A percentile compares a stretch with the other conserved stretches of the same genome.
Evolutionary conservation across 2,329 filamentous ascomycete genomes (phyloP).

Genomic region (Xylaria hypoxylon): DNA sequence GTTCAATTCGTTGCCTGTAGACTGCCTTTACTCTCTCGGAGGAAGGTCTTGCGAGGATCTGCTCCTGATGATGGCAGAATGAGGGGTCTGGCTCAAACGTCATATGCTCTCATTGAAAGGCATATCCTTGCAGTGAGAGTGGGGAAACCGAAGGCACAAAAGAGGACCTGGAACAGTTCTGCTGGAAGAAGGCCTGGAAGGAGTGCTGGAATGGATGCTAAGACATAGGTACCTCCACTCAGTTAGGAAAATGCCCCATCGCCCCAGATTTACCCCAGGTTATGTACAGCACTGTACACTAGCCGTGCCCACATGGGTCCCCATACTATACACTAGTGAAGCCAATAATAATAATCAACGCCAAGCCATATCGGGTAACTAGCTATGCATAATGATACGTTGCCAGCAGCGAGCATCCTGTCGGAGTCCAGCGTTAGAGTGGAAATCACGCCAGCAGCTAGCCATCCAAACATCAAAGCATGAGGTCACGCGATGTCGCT

Average conservation of each 20-base stretch:
- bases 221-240: no score
- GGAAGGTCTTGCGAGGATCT: constrained; percentile 22
- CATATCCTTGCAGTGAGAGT: constrained; percentile 3
- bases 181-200: not conserved
- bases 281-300: constrained; percentile 30
- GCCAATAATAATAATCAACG: constrained; percentile 16
- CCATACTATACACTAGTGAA: not conserved
- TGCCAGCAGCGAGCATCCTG: constrained; percentile 29
- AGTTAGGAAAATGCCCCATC: constrained; percentile 25
- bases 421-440: constrained; percentile 29
- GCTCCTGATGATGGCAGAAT: no score
- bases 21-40: not conserved
- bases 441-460: constrained; percentile 45
- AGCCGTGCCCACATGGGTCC: constrained; percentile 1
- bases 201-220: constrained; percentile 8
- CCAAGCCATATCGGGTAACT: constrained; percentile 39
- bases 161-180: not conserved
- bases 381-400: constrained; percentile 39
- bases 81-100: constrained; percentile 31
- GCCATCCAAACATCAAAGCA: constrained; percentile 41
- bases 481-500: constrained; percentile 47
- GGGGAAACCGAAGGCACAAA: not conserved
- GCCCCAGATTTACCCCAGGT: constrained; percentile 46
- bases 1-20: not conserved
- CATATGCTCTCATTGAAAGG: constrained; percentile 26